Conservation (phyloP, 768 basidiomycete species). For the Trametes sanguinea region DNA sequence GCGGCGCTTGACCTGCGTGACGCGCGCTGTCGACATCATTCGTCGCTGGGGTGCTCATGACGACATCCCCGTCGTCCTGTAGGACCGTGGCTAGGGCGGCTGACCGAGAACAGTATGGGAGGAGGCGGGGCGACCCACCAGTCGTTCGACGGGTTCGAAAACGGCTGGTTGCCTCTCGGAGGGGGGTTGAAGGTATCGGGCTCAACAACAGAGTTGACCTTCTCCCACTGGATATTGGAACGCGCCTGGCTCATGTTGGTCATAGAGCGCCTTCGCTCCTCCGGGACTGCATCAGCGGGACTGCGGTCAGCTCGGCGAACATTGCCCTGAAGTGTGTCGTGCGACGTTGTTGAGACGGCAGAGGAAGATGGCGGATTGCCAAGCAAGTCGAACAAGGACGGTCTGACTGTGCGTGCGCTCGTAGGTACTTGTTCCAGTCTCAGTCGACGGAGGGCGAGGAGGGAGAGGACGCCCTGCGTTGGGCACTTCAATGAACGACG, state of each 20-base stretch:
- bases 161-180: too few relatives aligned
- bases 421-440: neutral
- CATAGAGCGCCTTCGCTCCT: neutral
- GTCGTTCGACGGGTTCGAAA: neutral
- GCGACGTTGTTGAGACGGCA: neutral
- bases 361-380: neutral
- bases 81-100: neutral
- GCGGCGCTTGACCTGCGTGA: slow-evolving; percentile 1
- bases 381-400: slow-evolving; percentile 26
- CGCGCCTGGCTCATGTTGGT: neutral
- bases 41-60: neutral
- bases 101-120: slow-evolving; percentile 16
- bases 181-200: neutral
- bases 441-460: slow-evolving; percentile 11
- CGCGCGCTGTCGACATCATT: neutral
- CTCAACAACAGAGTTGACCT: neutral
- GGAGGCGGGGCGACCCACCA: slow-evolving; percentile 22
- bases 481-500: slow-evolving; percentile 4
- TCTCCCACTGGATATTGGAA: neutral
- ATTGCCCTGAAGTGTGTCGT: neutral
- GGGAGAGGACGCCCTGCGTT: slow-evolving; percentile 16
- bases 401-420: slow-evolving; percentile 21
- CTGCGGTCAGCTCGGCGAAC: neutral
- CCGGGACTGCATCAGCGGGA: neutral
- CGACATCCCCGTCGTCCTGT: slow-evolving; percentile 5